phyloP scores from a whole-genome alignment of 257 asterid genomes.

The Solanum sejunctum region DNA sequence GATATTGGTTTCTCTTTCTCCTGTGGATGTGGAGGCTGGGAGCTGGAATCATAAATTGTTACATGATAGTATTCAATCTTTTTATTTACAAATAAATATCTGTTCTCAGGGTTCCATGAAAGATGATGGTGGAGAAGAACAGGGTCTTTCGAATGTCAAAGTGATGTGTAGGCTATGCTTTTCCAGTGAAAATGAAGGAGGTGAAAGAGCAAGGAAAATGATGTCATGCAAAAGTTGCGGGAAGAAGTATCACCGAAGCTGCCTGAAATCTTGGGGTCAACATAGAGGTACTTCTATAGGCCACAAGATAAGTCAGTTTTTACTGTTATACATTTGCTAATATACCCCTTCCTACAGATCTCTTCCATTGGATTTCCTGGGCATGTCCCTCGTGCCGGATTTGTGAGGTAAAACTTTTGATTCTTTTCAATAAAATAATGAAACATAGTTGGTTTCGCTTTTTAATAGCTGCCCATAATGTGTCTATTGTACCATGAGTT shows the following conservation, averaged over 20 bases:
- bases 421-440: conserved; percentile 2
- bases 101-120: conserved; percentile 30
- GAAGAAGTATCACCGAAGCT: conserved; percentile 80
- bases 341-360: conserved; percentile 41
- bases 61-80: not conserved
- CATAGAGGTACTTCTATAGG: conserved; percentile 52
- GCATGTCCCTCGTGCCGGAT: conserved; percentile 85
- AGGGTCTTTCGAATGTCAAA: conserved; percentile 54
- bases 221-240: conserved; percentile 77
- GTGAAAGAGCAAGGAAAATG: conserved; percentile 85
- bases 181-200: conserved; percentile 74
- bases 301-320: not conserved
- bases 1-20: not conserved
- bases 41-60: not conserved
- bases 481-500: not conserved
- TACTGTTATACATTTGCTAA: conserved; percentile 2
- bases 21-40: not conserved
- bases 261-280: conserved; percentile 85
- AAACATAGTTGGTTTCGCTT: not conserved
- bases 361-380: conserved; percentile 99
- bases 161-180: conserved; percentile 84
- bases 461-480: not conserved
- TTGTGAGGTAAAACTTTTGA: conserved; percentile 62
- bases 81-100: not conserved
- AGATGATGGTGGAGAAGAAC: conserved; percentile 64